These are phyloP conservation scores for Solanum hybrid DNA, from an alignment of 305 asterid species.

Conservation along the genomic window DNA sequence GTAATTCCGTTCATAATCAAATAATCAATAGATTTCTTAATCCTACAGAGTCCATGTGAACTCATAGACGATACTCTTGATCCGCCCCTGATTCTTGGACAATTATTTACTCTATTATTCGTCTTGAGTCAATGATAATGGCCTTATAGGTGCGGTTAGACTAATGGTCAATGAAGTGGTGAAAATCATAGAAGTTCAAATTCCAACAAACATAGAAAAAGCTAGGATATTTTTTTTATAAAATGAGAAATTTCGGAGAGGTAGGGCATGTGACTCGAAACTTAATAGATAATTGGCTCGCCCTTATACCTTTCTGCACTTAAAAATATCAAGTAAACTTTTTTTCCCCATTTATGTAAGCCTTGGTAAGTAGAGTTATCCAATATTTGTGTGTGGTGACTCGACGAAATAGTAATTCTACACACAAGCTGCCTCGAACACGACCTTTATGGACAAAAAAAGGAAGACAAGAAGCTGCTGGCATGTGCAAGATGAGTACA, in stretches of 20 bases:
- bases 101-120: not conserved
- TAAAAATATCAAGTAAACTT: not conserved
- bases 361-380: not conserved
- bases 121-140: not conserved
- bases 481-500: constrained; percentile 2
- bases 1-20: not conserved
- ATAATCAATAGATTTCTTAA: not conserved
- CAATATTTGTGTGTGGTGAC: no score
- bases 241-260: not conserved
- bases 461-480: not conserved
- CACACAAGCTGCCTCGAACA: not conserved
- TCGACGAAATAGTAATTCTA: not conserved
- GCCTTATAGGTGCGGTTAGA: not conserved
- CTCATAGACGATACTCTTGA: not conserved
- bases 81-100: not conserved
- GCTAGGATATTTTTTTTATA: not conserved
- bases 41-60: not conserved
- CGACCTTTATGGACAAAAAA: not conserved
- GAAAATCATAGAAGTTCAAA: not conserved
- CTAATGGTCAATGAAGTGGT: not conserved
- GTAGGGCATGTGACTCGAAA: not conserved
- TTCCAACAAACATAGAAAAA: not conserved
- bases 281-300: not conserved
- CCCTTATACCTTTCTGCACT: not conserved
- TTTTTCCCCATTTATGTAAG: not conserved